phyloP scores from a whole-genome alignment of 306 rosid species.

The Casuarina cunninghamiana region DNA sequence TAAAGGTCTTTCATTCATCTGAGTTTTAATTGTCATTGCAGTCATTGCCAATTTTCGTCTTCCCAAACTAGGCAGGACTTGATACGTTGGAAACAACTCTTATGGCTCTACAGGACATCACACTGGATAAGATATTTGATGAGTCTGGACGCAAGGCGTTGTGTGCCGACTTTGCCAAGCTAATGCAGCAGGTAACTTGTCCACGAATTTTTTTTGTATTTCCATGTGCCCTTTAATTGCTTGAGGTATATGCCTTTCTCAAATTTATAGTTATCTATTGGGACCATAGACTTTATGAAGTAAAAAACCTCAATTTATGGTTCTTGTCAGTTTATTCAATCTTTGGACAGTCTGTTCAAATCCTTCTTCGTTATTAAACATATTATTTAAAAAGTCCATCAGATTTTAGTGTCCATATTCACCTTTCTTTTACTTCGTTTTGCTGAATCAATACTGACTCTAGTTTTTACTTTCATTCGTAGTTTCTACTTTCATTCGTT shows the following conservation, averaged over 20 bases:
- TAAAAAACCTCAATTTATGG: too few species aligned
- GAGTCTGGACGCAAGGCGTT: constrained; percentile 83
- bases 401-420: too few species aligned
- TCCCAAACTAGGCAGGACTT: constrained; percentile 93
- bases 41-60: constrained; percentile 79
- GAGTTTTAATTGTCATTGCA: constrained; percentile 29
- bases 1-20: neutral
- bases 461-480: too few species aligned
- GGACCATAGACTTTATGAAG: too few species aligned
- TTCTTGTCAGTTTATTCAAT: too few species aligned
- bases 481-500: too few species aligned
- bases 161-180: constrained; percentile 73
- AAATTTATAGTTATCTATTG: neutral
- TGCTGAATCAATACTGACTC: too few species aligned
- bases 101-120: constrained; percentile 90
- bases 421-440: too few species aligned
- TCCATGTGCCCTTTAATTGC: neutral
- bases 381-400: too few species aligned
- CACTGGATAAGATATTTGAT: constrained; percentile 85
- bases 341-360: too few species aligned
- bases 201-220: neutral
- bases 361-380: too few species aligned
- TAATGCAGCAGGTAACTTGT: constrained; percentile 79
- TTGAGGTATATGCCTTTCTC: neutral
- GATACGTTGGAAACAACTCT: constrained; percentile 97